These are phyloP conservation scores for Sporopachydermia lactativora DNA, from an alignment of 805 yeast genomes.

Conservation along the genomic window DNA sequence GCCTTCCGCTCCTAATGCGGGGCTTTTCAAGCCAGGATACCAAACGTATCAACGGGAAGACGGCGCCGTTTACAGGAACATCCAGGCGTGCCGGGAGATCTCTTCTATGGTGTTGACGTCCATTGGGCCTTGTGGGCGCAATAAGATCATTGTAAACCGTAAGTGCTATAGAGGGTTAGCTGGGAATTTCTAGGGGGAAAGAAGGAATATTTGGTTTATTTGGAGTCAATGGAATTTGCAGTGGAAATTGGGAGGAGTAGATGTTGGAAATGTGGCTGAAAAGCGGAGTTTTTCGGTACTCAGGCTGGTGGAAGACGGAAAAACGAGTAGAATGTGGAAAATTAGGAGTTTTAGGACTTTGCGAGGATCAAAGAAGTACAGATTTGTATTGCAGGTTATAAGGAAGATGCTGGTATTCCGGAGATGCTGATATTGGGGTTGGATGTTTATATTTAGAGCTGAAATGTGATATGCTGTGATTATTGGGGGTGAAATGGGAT, in stretches of 20 bases:
- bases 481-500: too few relatives aligned
- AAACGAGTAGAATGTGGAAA: too few relatives aligned
- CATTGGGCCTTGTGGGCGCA: conserved; percentile 95
- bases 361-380: too few relatives aligned
- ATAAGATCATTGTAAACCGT: conserved; percentile 82
- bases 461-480: too few relatives aligned
- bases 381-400: too few relatives aligned
- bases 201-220: conserved; percentile 1
- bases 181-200: neutral
- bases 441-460: too few relatives aligned
- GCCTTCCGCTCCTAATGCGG: conserved; percentile 88
- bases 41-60: conserved; percentile 77
- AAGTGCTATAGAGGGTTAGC: conserved; percentile 3
- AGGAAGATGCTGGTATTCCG: too few relatives aligned
- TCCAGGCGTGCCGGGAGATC: conserved; percentile 89
- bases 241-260: neutral
- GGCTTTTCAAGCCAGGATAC: conserved; percentile 92
- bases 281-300: too few relatives aligned
- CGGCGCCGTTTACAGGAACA: conserved; percentile 88
- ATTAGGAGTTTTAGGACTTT: too few relatives aligned
- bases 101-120: conserved; percentile 85
- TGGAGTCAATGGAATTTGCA: neutral
- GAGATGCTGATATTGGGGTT: too few relatives aligned
- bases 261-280: too few relatives aligned
- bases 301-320: too few relatives aligned